Percentiles rank a stretch among this genome's conserved stretches.
Conservation (phyloP, 352 stramenopile genomes). For the Elongisporangium prolatum region DNA sequence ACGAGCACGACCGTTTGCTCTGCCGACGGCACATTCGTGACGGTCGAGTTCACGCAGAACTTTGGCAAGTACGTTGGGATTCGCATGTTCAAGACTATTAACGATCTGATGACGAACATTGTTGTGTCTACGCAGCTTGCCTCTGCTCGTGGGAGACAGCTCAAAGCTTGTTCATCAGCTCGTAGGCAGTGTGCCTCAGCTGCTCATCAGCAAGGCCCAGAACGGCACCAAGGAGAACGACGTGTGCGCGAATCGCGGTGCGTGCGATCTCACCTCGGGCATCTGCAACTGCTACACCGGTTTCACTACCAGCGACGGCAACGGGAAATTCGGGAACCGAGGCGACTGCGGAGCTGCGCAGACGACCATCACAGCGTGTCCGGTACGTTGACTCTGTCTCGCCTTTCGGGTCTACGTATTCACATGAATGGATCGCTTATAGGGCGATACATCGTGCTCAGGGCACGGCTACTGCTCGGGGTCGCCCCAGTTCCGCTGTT, state of each 20-base stretch:
- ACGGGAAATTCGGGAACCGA: slow-evolving; percentile 42
- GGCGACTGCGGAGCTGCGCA: slow-evolving; percentile 65
- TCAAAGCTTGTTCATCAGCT: slow-evolving; percentile 46
- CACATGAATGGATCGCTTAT: neutral
- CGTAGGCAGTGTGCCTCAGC: slow-evolving; percentile 38
- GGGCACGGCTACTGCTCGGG: slow-evolving; percentile 72
- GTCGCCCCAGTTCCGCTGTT: slow-evolving; percentile 64
- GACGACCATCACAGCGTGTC: slow-evolving; percentile 44
- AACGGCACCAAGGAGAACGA: slow-evolving; percentile 91
- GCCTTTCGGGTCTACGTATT: neutral
- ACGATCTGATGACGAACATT: too few relatives aligned
- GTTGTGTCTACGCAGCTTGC: slow-evolving; percentile 29
- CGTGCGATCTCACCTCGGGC: slow-evolving; percentile 66
- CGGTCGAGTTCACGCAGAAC: slow-evolving; percentile 76
- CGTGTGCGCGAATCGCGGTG: slow-evolving; percentile 63
- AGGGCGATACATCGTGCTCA: slow-evolving; percentile 61
- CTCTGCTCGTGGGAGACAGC: slow-evolving; percentile 71
- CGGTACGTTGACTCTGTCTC: slow-evolving; percentile 15
- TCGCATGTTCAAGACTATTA: too few relatives aligned
- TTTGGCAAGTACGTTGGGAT: slow-evolving; percentile 50
- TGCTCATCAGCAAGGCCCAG: slow-evolving; percentile 55
- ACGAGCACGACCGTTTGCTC: slow-evolving; percentile 55
- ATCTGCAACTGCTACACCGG: slow-evolving; percentile 83
- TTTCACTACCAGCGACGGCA: slow-evolving; percentile 72
- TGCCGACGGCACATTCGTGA: slow-evolving; percentile 62